Conservation (phyloP, 2,329 filamentous ascomycete species). For the Alternaria gaisen region DNA sequence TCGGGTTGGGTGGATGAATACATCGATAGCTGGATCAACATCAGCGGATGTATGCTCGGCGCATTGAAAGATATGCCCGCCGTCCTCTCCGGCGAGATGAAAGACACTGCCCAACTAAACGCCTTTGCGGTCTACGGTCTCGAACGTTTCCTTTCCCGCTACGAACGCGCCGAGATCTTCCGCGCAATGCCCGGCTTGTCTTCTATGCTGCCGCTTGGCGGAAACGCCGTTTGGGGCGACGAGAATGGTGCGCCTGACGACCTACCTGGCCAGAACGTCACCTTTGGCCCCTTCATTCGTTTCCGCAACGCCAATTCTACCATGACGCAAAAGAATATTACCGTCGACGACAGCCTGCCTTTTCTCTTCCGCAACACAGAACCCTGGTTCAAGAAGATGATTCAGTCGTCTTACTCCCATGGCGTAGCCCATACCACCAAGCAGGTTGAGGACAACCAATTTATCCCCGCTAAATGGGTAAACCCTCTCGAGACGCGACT, state of each 20-base stretch:
- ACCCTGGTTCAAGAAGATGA: conserved; percentile 81
- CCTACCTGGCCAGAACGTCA: conserved; percentile 72
- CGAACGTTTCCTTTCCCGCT: conserved; percentile 90
- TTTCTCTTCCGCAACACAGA: conserved; percentile 83
- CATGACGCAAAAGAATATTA: conserved; percentile 71
- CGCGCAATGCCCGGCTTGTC: conserved; percentile 96
- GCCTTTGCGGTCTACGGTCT: conserved; percentile 95
- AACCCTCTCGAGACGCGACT: conserved; percentile 92
- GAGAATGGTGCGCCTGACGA: conserved; percentile 89
- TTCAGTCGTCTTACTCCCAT: conserved; percentile 81
- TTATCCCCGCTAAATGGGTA: conserved; percentile 78
- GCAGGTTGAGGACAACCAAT: conserved; percentile 75
- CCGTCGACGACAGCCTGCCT: conserved; percentile 76
- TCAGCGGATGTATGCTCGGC: conserved; percentile 97
- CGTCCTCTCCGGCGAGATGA: conserved; percentile 95
- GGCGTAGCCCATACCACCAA: conserved; percentile 81
- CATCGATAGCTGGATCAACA: conserved; percentile 96
- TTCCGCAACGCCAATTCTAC: conserved; percentile 72
- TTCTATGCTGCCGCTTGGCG: conserved; percentile 95
- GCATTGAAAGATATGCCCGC: conserved; percentile 91
- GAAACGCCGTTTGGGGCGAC: conserved; percentile 95
- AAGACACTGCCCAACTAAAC: conserved; percentile 95
- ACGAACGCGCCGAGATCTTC: conserved; percentile 92
- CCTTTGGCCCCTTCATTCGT: conserved; percentile 83
- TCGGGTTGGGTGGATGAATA: conserved; percentile 88